Evolutionary conservation across 306 rosid genomes (phyloP).

Genomic region (Luffa aegyptiaca): DNA sequence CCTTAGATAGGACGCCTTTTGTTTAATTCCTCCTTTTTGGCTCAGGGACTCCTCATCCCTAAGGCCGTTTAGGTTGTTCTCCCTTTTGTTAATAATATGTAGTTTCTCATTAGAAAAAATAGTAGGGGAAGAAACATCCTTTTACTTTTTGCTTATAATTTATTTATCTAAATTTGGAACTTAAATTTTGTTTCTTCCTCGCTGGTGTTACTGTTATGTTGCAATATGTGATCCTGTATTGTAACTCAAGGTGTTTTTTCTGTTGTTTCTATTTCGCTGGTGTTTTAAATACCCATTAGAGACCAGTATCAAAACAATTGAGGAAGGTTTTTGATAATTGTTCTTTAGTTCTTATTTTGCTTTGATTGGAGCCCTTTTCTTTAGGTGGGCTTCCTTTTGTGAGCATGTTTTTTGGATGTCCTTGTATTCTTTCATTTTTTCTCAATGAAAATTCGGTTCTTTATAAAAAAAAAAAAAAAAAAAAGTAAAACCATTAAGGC

Average conservation of each 20-base stretch:
- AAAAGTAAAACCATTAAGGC: not conserved
- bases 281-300: not conserved
- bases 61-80: not conserved
- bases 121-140: not conserved
- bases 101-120: not conserved
- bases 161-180: not conserved
- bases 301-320: not conserved
- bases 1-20: not conserved
- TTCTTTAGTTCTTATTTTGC: no score
- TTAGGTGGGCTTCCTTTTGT: no score
- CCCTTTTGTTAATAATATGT: not conserved
- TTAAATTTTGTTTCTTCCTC: not conserved
- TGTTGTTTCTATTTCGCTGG: not conserved
- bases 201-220: not conserved
- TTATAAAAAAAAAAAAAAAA: not conserved
- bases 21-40: not conserved
- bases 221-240: not conserved
- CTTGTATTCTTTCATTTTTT: no score
- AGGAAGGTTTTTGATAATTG: no score
- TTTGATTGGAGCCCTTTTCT: no score
- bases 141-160: not conserved
- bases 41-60: not conserved
- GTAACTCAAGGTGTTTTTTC: not conserved
- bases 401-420: no score
- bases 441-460: no score